A percentile compares a stretch with the other conserved stretches of the same genome.
Evolutionary conservation across 352 stramenopile species (phyloP).

Genomic region (Pythium chondricola): DNA sequence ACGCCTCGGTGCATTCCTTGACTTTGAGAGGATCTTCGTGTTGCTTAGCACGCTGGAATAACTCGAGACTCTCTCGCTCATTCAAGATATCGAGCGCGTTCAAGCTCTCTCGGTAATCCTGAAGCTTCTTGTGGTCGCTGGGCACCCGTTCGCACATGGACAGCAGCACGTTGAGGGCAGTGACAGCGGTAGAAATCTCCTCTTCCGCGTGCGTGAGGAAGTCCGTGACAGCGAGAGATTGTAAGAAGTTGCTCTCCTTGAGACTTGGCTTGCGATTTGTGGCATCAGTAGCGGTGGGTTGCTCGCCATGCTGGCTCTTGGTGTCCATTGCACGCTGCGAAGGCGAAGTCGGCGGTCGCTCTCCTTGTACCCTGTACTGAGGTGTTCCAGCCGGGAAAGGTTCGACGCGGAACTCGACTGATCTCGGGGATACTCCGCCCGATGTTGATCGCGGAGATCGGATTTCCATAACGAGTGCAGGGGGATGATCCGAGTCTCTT

Average conservation of each 20-base stretch:
- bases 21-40: conserved; percentile 26
- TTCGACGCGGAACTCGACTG: conserved; percentile 37
- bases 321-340: conserved; percentile 1
- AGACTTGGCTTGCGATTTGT: conserved; percentile 10
- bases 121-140: conserved; percentile 48
- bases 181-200: conserved; percentile 67
- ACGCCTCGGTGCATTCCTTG: conserved; percentile 32
- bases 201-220: conserved; percentile 72
- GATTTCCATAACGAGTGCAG: conserved; percentile 14
- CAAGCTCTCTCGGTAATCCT: conserved; percentile 56
- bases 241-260: conserved; percentile 56
- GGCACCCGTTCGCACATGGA: conserved; percentile 58
- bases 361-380: conserved; percentile 13
- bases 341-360: not conserved
- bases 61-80: conserved; percentile 44
- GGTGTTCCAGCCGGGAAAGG: conserved; percentile 18
- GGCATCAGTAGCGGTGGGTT: not conserved
- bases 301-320: not conserved
- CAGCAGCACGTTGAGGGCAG: conserved; percentile 68
- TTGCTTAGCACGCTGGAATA: conserved; percentile 35
- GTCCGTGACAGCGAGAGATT: conserved; percentile 52
- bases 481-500: conserved; percentile 3
- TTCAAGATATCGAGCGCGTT: conserved; percentile 64
- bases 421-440: conserved; percentile 17
- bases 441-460: conserved; percentile 3